A percentile compares a stretch with the other conserved stretches of the same genome.
These are phyloP conservation scores for Corniculantispora saksenae DNA, from an alignment of 2,329 filamentous ascomycete species.

Conservation along the genomic window DNA sequence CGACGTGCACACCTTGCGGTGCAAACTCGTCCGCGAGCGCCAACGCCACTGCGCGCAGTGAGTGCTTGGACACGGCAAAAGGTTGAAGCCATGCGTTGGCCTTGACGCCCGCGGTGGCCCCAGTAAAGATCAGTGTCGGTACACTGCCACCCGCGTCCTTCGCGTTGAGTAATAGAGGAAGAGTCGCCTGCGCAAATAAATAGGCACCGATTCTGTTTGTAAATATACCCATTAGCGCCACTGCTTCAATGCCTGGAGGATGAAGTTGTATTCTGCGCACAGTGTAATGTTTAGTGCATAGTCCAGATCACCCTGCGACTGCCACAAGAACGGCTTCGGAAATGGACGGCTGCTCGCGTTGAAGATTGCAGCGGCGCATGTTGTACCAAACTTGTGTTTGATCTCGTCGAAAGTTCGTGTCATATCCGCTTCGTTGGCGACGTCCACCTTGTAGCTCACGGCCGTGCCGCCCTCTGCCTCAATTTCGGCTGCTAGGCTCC, in stretches of 20 bases:
- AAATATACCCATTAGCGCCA: no score
- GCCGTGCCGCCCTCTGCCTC: slow-evolving; percentile 17
- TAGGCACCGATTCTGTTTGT: slow-evolving; percentile 14
- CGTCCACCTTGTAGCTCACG: slow-evolving; percentile 15
- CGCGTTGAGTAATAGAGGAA: slow-evolving; percentile 14
- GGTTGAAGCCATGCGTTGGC: slow-evolving; percentile 20
- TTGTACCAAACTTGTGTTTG: neutral
- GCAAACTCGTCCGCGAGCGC: slow-evolving; percentile 12
- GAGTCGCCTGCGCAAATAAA: slow-evolving; percentile 9
- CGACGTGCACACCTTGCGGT: slow-evolving; percentile 19
- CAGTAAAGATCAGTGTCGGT: slow-evolving; percentile 17
- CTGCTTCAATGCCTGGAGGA: no score
- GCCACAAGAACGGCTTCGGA: slow-evolving; percentile 20
- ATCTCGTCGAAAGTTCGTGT: slow-evolving; percentile 11
- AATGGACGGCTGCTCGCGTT: slow-evolving; percentile 20
- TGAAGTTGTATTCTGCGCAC: neutral
- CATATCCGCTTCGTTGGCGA: slow-evolving; percentile 2
- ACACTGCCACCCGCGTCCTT: neutral
- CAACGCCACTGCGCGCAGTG: slow-evolving; percentile 5
- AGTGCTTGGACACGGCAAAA: slow-evolving; percentile 16
- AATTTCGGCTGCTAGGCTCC: slow-evolving; percentile 10
- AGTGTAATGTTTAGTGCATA: slow-evolving; percentile 12
- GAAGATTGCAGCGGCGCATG: slow-evolving; percentile 18
- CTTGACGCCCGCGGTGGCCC: slow-evolving; percentile 18
- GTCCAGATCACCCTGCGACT: slow-evolving; percentile 3